These are phyloP conservation scores for Fusarium annulatum DNA, from an alignment of 2,329 filamentous ascomycete species.

Conservation along the genomic window DNA sequence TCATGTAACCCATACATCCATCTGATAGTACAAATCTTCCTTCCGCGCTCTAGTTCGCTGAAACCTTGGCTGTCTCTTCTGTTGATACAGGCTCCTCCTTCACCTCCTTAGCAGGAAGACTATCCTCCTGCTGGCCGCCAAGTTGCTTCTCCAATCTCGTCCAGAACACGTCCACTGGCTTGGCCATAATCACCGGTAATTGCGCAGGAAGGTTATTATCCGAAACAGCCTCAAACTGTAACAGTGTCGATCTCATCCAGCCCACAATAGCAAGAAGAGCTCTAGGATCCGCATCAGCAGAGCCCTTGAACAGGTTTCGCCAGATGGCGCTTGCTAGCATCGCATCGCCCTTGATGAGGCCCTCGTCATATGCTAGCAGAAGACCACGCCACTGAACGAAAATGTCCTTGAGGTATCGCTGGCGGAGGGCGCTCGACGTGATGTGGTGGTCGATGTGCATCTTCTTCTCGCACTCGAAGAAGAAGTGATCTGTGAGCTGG, in stretches of 20 bases:
- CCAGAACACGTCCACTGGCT: conserved; percentile 57
- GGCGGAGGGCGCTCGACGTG: conserved; percentile 66
- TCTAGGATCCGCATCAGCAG: conserved; percentile 62
- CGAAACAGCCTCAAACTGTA: conserved; percentile 60
- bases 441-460: conserved; percentile 85
- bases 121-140: conserved; percentile 46
- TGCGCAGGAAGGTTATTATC: conserved; percentile 55
- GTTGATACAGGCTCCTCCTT: conserved; percentile 24
- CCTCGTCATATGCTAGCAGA: conserved; percentile 86
- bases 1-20: conserved; percentile 21
- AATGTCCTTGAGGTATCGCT: conserved; percentile 83
- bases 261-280: conserved; percentile 64
- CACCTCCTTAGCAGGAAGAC: conserved; percentile 29
- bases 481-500: conserved; percentile 95
- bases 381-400: conserved; percentile 94
- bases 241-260: conserved; percentile 64
- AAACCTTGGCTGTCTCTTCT: conserved; percentile 31
- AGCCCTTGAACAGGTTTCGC: conserved; percentile 90
- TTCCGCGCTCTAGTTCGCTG: conserved; percentile 29
- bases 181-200: conserved; percentile 49
- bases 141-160: conserved; percentile 56
- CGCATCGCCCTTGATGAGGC: conserved; percentile 79
- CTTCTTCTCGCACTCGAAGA: conserved; percentile 85
- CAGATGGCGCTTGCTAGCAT: conserved; percentile 86
- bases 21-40: conserved; percentile 42